Evolutionary conservation across 2,329 filamentous ascomycete species (phyloP), one percentile per base, ranked within the genome.

Genomic region (Fusarium hostae): DNA sequence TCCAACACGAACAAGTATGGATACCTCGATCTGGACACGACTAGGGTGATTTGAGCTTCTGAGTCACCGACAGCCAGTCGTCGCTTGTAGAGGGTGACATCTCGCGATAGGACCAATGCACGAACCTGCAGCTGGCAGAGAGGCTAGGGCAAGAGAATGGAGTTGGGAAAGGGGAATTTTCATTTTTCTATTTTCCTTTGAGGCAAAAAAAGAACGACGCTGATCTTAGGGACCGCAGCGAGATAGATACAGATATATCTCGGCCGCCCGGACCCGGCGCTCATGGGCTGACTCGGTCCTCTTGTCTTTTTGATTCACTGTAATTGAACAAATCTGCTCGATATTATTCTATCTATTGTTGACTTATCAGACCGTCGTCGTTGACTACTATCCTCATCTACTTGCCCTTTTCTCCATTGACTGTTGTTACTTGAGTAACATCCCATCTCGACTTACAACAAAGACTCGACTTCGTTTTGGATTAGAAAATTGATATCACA

Each of bases 241-340:
- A 60, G 63, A 71, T 61, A 66, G 75, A 77, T 71, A 77, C 63
- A 71, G 75, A 77, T 77, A 77, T 77, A 77, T 77, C 75, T 76
- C 72, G 60, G 37, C 63, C 58, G 43, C 71, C 70, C 59, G 59
- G 62, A 56, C 72, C 71, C 52, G 66, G 55, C 57, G 55, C 66
- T 70, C 66, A 63, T 64, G 66, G 44, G 40, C 57, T 59, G 59
- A 59, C 60, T 48, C 43, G 35, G 54, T 59, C 43, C 54, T 58
- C 47, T 63, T 55, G 47, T 59, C 55, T 52, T 65, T 63, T 58
- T 57, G 54, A 62, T 71, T 54, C 64, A 63, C n/a, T n/a, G 22
- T 47, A 51, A 50, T 47, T 48, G 28, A 66, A 59, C 47, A 37
- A 22, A 48, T 51, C 28, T 50, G 44, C 59, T 55, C 40, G 35